Conservation (phyloP, 2,329 filamentous ascomycete species). For the Claviceps sorghi region DNA sequence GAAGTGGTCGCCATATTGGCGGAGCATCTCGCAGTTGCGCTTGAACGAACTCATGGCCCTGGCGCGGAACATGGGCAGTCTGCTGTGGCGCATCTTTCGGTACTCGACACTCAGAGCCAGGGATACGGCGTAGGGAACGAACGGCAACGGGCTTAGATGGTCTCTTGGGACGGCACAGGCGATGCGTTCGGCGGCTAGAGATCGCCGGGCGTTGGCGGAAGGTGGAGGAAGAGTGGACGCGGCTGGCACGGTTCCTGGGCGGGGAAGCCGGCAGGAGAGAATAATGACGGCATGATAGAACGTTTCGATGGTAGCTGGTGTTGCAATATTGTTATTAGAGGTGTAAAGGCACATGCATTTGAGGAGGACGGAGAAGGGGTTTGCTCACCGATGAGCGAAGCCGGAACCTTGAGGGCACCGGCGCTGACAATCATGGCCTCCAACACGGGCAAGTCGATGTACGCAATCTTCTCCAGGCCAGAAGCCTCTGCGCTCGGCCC, state of each 20-base stretch:
- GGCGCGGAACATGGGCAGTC: slow-evolving; percentile 41
- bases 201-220: slow-evolving; percentile 40
- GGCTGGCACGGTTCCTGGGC: slow-evolving; percentile 23
- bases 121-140: slow-evolving; percentile 47
- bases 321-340: not conserved
- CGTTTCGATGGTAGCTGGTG: slow-evolving; percentile 42
- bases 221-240: slow-evolving; percentile 30
- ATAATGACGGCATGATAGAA: slow-evolving; percentile 52
- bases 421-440: slow-evolving; percentile 43
- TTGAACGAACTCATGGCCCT: slow-evolving; percentile 41
- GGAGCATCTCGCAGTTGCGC: slow-evolving; percentile 37
- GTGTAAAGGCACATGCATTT: not conserved
- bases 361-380: not conserved
- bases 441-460: slow-evolving; percentile 40
- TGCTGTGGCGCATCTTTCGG: slow-evolving; percentile 48
- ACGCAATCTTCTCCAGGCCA: slow-evolving; percentile 27
- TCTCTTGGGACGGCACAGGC: slow-evolving; percentile 38
- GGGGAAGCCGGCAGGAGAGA: slow-evolving; percentile 41
- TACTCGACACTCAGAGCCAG: slow-evolving; percentile 48
- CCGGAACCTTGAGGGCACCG: slow-evolving; percentile 33
- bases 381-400: slow-evolving; percentile 32
- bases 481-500: slow-evolving; percentile 26
- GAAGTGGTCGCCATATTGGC: slow-evolving; percentile 40
- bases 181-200: slow-evolving; percentile 42
- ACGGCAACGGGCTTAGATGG: slow-evolving; percentile 37